phyloP scores from a whole-genome alignment of 768 basidiomycete species.

The Lentinula raphanica region DNA sequence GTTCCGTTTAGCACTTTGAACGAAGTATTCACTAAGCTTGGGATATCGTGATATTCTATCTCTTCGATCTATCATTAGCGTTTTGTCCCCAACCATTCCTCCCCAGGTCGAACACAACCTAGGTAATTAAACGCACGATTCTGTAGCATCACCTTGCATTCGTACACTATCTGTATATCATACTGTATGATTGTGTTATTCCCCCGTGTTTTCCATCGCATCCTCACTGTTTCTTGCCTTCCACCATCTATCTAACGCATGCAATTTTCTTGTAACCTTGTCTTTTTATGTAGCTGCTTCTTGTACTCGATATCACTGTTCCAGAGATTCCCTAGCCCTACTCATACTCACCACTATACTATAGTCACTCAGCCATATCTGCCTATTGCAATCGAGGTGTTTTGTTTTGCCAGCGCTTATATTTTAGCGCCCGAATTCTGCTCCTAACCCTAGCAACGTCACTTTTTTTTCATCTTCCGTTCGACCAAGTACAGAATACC shows the following conservation, averaged over 20 bases:
- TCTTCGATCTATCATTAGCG: neutral
- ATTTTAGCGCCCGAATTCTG: neutral
- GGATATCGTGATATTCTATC: constrained; percentile 30
- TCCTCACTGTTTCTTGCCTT: neutral
- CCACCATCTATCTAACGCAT: neutral
- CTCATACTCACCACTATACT: neutral
- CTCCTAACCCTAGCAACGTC: neutral
- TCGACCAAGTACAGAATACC: too few relatives aligned
- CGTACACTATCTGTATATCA: neutral
- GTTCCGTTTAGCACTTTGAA: constrained; percentile 91
- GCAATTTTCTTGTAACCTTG: neutral
- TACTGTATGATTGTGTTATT: neutral
- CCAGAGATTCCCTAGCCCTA: neutral
- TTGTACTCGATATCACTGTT: neutral
- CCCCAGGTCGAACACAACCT: neutral
- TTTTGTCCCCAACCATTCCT: neutral
- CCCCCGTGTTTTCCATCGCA: neutral
- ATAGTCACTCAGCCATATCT: too few relatives aligned
- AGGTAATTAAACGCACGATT: neutral
- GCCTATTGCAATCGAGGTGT: too few relatives aligned
- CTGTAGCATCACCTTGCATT: neutral
- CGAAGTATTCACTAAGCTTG: constrained; percentile 74
- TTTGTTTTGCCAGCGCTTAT: too few relatives aligned
- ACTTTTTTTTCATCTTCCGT: constrained; percentile 2
- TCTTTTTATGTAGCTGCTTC: neutral